A percentile compares a stretch with the other conserved stretches of the same genome.
phyloP scores from a whole-genome alignment of 768 basidiomycete species.

The Hygrophorus russula region DNA sequence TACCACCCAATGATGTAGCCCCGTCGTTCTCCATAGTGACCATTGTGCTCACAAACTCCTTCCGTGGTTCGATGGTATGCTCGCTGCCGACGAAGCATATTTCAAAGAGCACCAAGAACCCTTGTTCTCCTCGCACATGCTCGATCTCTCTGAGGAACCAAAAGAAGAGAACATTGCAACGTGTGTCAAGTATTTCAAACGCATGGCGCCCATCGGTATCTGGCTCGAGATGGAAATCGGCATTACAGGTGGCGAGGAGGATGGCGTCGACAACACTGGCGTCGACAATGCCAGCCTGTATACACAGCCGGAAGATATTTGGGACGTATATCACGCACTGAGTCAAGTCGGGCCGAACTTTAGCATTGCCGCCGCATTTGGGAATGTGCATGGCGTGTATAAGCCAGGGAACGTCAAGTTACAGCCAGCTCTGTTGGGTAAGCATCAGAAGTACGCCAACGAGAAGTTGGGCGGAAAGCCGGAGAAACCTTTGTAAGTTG shows the following conservation, averaged over 20 bases:
- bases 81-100: constrained; percentile 89
- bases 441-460: constrained; percentile 76
- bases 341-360: constrained; percentile 83
- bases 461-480: constrained; percentile 52
- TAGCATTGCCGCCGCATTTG: constrained; percentile 96
- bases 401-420: constrained; percentile 97
- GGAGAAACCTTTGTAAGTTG: constrained; percentile 74
- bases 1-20: constrained; percentile 31
- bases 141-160: constrained; percentile 89
- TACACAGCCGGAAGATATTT: constrained; percentile 96
- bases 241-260: constrained; percentile 99
- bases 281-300: constrained; percentile 92
- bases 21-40: constrained; percentile 95
- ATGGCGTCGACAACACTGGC: constrained; percentile 95
- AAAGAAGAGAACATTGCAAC: constrained; percentile 91
- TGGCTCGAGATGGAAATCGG: constrained; percentile 99
- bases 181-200: constrained; percentile 91
- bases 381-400: constrained; percentile 99
- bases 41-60: constrained; percentile 98
- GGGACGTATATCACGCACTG: constrained; percentile 81
- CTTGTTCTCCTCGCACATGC: constrained; percentile 97
- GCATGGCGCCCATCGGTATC: constrained; percentile 82
- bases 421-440: constrained; percentile 80
- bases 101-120: constrained; percentile 81
- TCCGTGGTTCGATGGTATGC: constrained; percentile 99